phyloP scores from a whole-genome alignment of 768 basidiomycete genomes.

The Gloeopeniophorella convolvens region DNA sequence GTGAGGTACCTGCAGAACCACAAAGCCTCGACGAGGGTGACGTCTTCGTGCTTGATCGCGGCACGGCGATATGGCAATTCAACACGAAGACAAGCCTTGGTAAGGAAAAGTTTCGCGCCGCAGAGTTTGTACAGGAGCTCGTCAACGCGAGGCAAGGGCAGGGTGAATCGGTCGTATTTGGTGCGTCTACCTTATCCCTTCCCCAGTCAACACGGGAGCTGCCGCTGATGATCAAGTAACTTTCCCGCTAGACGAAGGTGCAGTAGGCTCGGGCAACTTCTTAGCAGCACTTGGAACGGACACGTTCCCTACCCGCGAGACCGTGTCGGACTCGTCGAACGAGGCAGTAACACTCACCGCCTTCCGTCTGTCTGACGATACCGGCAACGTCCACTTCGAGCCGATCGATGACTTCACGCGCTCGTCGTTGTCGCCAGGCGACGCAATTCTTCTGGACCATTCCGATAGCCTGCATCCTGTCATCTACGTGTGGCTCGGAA shows the following conservation, averaged over 20 bases:
- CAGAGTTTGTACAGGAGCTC: constrained; percentile 48
- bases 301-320: constrained; percentile 17
- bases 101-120: constrained; percentile 54
- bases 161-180: constrained; percentile 43
- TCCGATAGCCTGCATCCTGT: constrained; percentile 34
- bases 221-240: neutral
- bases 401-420: constrained; percentile 28
- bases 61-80: constrained; percentile 44
- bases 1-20: constrained; percentile 41
- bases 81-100: constrained; percentile 50
- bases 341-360: constrained; percentile 26
- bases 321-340: constrained; percentile 16
- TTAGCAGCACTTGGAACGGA: constrained; percentile 39
- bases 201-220: no score
- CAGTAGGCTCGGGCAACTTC: constrained; percentile 40
- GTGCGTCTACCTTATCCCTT: no score
- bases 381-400: constrained; percentile 36
- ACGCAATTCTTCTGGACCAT: constrained; percentile 48
- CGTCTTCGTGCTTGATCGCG: constrained; percentile 57
- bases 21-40: constrained; percentile 47
- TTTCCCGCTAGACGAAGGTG: constrained; percentile 43
- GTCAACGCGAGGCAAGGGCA: constrained; percentile 36
- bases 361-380: constrained; percentile 43
- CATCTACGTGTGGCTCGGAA: constrained; percentile 57
- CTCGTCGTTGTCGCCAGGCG: constrained; percentile 38